Conservation (phyloP, 73 alveolate species). For the Paramecium primaurelia region DNA sequence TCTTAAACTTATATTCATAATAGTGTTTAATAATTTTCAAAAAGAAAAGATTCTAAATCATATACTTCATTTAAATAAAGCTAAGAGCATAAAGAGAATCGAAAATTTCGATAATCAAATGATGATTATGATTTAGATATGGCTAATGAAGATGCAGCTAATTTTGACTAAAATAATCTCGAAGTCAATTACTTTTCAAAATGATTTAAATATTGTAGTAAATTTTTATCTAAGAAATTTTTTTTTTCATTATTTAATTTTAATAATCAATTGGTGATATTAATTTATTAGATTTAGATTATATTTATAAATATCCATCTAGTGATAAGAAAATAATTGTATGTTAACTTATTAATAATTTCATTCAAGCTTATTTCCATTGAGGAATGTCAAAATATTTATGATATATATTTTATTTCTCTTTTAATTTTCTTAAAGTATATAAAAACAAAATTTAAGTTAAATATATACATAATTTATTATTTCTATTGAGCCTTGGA, state of each 20-base stretch:
- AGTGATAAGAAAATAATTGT: too few relatives aligned
- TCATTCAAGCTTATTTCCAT: too few relatives aligned
- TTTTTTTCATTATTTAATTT: background rate
- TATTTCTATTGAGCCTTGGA: too few relatives aligned
- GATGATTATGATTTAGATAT: conserved; percentile 43
- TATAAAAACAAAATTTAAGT: too few relatives aligned
- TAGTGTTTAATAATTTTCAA: background rate
- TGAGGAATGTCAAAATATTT: too few relatives aligned
- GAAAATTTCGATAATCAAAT: conserved; percentile 28
- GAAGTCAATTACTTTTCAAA: conserved; percentile 27
- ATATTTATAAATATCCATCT: too few relatives aligned
- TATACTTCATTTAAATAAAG: background rate
- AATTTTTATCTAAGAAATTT: background rate
- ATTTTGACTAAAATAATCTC: background rate
- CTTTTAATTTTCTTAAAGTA: too few relatives aligned
- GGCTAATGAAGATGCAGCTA: conserved; percentile 39
- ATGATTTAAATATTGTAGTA: background rate
- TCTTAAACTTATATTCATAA: background rate
- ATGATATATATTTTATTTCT: too few relatives aligned
- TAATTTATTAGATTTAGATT: too few relatives aligned
- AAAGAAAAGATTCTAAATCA: conserved; percentile 42
- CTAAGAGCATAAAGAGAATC: conserved; percentile 22
- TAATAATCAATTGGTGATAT: too few relatives aligned
- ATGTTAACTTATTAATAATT: too few relatives aligned
- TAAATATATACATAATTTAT: too few relatives aligned